Evolutionary conservation across 805 yeast genomes (phyloP), one percentile per base, ranked within the genome.

Genomic region (Myxozyma kluyveri): DNA sequence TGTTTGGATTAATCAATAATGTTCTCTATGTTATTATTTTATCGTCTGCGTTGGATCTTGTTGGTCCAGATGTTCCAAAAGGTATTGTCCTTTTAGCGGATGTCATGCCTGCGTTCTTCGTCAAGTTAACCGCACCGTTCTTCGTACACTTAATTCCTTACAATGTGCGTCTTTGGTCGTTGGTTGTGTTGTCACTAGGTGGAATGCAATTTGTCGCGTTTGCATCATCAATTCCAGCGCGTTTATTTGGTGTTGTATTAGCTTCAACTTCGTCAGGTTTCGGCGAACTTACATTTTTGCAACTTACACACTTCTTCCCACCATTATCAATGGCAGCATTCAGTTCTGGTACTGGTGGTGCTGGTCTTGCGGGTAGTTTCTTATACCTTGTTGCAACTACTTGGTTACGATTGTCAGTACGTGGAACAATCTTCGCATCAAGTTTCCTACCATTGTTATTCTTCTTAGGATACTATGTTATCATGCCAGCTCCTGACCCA

Each of bases 341-440:
- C 81, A 86, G 96, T 19, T 79, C 89, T 5, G 99, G 99, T 1
- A 91, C 98, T 0, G 98, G 99, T 2, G 95, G 88, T 18, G 98
- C 99, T 0, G 99, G 99, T 0, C 67, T 91, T 3, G 76, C 80
- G 18, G 99, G 98, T 0, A 81, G 90, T 49, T 86, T 85, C 47
- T 64, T 78, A 12, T 90, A 80, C 63, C 63, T 91, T 76, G 59
- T 84, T 1, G 55, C 87, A 61, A 91, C 97, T 0, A 84, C 91
- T 1, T 70, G 88, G 63, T 43, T 86, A 21, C 74, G 79, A 1
- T 52, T 88, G 1, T 68, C 78, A 4, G 82, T 86, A 0, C 73
- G 73, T 53, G 51, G 72, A 0, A 72, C 87, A 0, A 72, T 91
- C 36, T 64, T 84, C 12, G 21, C 79, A 22, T 89, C 86, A 65